phyloP scores from a whole-genome alignment of 345 rosid species.

The Ailanthus altissimus region DNA sequence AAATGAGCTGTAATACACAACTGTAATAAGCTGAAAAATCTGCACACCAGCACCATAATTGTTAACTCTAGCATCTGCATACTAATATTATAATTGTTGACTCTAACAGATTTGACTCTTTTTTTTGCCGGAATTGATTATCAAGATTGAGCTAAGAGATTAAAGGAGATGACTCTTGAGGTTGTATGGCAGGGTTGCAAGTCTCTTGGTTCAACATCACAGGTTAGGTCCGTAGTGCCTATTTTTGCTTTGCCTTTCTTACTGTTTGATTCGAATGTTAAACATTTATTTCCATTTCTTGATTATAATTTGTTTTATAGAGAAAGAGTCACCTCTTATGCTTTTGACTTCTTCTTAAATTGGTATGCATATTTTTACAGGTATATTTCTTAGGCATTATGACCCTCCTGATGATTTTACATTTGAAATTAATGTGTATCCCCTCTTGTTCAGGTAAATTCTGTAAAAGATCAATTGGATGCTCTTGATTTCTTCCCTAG shows the following conservation, averaged over 20 bases:
- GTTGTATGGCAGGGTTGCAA: conserved; percentile 90
- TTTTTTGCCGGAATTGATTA: conserved; percentile 94
- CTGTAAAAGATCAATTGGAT: conserved; percentile 1
- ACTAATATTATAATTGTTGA: too few relatives aligned
- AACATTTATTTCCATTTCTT: background rate
- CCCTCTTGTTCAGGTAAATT: conserved; percentile 80
- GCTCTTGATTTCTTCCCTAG: conserved; percentile 19
- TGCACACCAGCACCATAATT: too few relatives aligned
- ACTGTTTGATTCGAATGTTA: conserved; percentile 7
- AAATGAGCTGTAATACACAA: too few relatives aligned
- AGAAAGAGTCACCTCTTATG: background rate
- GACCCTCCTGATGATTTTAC: conserved; percentile 92
- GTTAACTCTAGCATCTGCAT: too few relatives aligned
- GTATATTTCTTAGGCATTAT: conserved; percentile 84
- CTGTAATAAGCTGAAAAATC: too few relatives aligned
- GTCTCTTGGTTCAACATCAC: conserved; percentile 88
- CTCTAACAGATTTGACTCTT: conserved; percentile 94
- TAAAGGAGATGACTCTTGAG: conserved; percentile 81
- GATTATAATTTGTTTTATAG: too few relatives aligned
- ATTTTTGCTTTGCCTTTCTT: conserved; percentile 19
- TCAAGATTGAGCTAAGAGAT: conserved; percentile 89
- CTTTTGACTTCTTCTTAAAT: conserved; percentile 8
- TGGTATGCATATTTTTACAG: conserved; percentile 76
- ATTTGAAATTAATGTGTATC: conserved; percentile 87
- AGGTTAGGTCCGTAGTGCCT: conserved; percentile 45